Percentiles rank a stretch among this genome's conserved stretches.
These are phyloP conservation scores for Emericellopsis terricola DNA, from an alignment of 495 filamentous ascomycete genomes.

Conservation along the genomic window DNA sequence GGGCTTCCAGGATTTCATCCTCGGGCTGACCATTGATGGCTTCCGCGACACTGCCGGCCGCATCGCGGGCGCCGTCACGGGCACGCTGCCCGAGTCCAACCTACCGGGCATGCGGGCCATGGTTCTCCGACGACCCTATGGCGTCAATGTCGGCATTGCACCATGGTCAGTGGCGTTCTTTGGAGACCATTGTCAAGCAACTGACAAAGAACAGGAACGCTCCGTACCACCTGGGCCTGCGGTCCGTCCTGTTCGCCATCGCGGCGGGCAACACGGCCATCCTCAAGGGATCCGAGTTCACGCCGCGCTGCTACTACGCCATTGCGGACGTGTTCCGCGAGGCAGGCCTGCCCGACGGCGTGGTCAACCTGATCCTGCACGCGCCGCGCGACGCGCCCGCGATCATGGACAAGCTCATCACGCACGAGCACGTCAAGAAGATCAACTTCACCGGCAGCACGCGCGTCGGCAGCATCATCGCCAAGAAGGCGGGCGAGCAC, in stretches of 20 bases:
- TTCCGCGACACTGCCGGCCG: slow-evolving; percentile 43
- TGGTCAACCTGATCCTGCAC: slow-evolving; percentile 26
- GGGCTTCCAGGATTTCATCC: slow-evolving; percentile 28
- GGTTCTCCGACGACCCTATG: slow-evolving; percentile 47
- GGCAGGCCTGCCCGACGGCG: slow-evolving; percentile 30
- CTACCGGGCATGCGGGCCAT: slow-evolving; percentile 34
- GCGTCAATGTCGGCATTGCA: slow-evolving; percentile 49
- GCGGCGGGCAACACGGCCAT: slow-evolving; percentile 61
- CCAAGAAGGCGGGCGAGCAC: slow-evolving; percentile 25
- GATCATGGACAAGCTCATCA: slow-evolving; percentile 25
- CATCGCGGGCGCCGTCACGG: slow-evolving; percentile 28
- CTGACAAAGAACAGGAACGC: slow-evolving; percentile 30
- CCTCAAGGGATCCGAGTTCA: slow-evolving; percentile 41
- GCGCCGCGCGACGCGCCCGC: slow-evolving; percentile 23
- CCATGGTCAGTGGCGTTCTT: slow-evolving; percentile 43
- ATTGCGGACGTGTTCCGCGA: slow-evolving; percentile 12
- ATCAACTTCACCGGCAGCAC: slow-evolving; percentile 16
- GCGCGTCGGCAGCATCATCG: slow-evolving; percentile 10
- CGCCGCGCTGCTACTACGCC: not conserved
- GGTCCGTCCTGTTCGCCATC: slow-evolving; percentile 39
- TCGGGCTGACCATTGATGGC: slow-evolving; percentile 26
- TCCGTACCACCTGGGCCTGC: slow-evolving; percentile 36
- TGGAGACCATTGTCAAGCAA: not conserved
- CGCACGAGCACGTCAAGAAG: slow-evolving; percentile 23
- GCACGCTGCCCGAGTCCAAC: slow-evolving; percentile 29